These are phyloP conservation scores for Aspergillus proliferans DNA, from an alignment of 2,329 filamentous ascomycete species.

Conservation along the genomic window DNA sequence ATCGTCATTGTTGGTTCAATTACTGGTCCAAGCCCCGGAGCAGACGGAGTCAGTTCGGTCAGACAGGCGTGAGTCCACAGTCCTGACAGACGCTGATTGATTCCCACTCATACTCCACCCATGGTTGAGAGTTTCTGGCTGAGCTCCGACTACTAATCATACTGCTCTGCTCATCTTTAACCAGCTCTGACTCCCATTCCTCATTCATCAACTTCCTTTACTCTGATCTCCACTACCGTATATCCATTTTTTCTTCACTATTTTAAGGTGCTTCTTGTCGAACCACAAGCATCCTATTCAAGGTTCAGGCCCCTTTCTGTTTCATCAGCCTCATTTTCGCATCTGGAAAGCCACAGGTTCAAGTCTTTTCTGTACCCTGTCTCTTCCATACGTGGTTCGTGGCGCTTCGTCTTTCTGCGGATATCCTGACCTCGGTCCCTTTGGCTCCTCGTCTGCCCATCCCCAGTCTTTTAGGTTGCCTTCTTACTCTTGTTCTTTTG, in stretches of 20 bases:
- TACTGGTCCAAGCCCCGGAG: background rate
- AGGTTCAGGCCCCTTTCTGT: constrained; percentile 19
- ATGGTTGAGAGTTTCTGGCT: constrained; percentile 12
- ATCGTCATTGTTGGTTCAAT: too few relatives aligned
- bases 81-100: constrained; percentile 5
- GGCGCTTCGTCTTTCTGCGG: constrained; percentile 12
- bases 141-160: constrained; percentile 13
- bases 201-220: constrained; percentile 5
- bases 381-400: constrained; percentile 19
- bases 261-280: constrained; percentile 5
- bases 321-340: constrained; percentile 6
- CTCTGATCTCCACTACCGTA: constrained; percentile 6
- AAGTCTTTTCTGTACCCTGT: constrained; percentile 12
- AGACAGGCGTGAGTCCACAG: background rate
- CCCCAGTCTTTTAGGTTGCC: constrained; percentile 10
- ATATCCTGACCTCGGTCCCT: constrained; percentile 16
- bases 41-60: background rate
- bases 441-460: constrained; percentile 13
- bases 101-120: constrained; percentile 17
- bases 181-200: constrained; percentile 5
- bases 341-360: constrained; percentile 19
- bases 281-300: constrained; percentile 13
- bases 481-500: constrained; percentile 11
- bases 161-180: constrained; percentile 19
- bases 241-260: constrained; percentile 1